A percentile compares a stretch with the other conserved stretches of the same genome.
Evolutionary conservation across 495 filamentous ascomycete genomes (phyloP).

Genomic region (Xylaria sp.): DNA sequence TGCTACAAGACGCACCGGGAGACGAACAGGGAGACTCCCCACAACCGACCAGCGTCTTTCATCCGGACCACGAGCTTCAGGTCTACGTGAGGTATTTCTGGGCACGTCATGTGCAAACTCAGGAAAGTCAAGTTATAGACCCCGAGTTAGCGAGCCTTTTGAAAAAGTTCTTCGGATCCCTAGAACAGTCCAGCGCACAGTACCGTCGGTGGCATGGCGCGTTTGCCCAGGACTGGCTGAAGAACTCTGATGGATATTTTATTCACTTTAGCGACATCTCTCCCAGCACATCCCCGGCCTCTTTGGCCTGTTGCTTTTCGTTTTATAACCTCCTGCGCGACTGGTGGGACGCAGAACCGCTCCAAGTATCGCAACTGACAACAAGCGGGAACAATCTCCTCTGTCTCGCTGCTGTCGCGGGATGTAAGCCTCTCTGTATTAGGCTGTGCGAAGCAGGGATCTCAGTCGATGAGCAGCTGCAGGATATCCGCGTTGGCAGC

Average conservation of each 20-base stretch:
- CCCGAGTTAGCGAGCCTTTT: slow-evolving; percentile 29
- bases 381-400: background rate
- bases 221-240: too few relatives aligned
- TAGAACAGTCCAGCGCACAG: slow-evolving; percentile 37
- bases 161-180: slow-evolving; percentile 43
- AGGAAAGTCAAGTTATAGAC: slow-evolving; percentile 22
- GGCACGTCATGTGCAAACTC: slow-evolving; percentile 36
- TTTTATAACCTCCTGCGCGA: slow-evolving; percentile 37
- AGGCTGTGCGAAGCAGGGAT: background rate
- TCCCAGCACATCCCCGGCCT: slow-evolving; percentile 22
- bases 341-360: slow-evolving; percentile 38
- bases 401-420: background rate
- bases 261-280: slow-evolving; percentile 1
- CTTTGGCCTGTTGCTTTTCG: slow-evolving; percentile 39
- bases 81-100: slow-evolving; percentile 39
- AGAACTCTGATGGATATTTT: background rate
- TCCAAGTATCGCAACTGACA: slow-evolving; percentile 11
- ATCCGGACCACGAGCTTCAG: slow-evolving; percentile 26
- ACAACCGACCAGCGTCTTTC: background rate
- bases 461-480: background rate
- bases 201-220: slow-evolving; percentile 40
- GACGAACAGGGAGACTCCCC: background rate
- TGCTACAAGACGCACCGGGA: slow-evolving; percentile 19
- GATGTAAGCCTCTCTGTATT: background rate
- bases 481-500: too few relatives aligned